Evolutionary conservation across 768 basidiomycete genomes (phyloP).

Genomic region (Hortiboletus campestris): DNA sequence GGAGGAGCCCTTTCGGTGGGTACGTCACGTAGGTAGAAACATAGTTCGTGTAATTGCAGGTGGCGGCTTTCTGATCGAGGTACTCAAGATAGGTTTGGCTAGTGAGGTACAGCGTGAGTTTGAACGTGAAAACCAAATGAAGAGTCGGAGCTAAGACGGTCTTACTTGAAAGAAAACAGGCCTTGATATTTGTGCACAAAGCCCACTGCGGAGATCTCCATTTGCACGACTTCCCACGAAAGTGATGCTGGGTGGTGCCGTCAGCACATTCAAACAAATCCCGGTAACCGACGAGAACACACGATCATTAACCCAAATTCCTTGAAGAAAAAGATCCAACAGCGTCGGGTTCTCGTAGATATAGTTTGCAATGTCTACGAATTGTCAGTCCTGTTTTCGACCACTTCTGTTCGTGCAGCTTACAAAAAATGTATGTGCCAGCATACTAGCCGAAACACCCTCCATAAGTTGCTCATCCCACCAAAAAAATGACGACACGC

Average conservation of each 20-base stretch:
- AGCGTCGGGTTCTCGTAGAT: conserved; percentile 58
- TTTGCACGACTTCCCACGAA: conserved; percentile 62
- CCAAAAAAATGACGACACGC: conserved; percentile 22
- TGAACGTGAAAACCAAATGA: not conserved
- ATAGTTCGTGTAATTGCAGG: conserved; percentile 67
- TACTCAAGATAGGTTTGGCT: conserved; percentile 62
- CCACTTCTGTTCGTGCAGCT: conserved; percentile 16
- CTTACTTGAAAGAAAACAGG: conserved; percentile 73
- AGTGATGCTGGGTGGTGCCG: conserved; percentile 42
- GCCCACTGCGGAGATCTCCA: conserved; percentile 67
- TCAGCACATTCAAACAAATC: not conserved
- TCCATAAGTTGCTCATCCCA: not conserved
- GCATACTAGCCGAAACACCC: conserved; percentile 50
- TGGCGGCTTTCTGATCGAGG: conserved; percentile 49
- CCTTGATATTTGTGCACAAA: conserved; percentile 73
- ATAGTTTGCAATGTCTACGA: conserved; percentile 68
- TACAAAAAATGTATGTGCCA: conserved; percentile 64
- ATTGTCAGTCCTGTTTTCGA: not conserved
- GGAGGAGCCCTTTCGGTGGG: conserved; percentile 65
- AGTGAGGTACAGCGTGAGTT: not conserved
- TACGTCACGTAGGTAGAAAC: conserved; percentile 59
- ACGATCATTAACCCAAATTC: conserved; percentile 76
- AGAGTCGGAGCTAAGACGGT: not conserved
- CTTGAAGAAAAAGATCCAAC: conserved; percentile 59
- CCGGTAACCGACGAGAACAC: conserved; percentile 22